Evolutionary conservation across 2,329 filamentous ascomycete species (phyloP).

Genomic region (Diaporthe citri): DNA sequence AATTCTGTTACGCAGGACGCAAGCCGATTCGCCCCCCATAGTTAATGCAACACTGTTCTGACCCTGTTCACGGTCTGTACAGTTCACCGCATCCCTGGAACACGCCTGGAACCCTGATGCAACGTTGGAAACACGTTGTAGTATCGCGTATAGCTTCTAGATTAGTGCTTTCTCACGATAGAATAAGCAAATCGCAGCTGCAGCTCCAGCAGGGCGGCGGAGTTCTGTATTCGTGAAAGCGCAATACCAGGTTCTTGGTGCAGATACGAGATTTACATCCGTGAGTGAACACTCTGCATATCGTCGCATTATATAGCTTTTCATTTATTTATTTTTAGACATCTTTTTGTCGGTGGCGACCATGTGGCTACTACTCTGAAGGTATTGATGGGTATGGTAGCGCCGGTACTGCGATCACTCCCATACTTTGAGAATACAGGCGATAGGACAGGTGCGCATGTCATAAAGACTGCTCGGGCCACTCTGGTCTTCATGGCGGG

Average conservation of each 20-base stretch:
- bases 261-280: background rate
- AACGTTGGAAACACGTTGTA: background rate
- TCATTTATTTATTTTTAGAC: background rate
- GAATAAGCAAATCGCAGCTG: background rate
- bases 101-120: background rate
- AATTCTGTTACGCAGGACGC: background rate
- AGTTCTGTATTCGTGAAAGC: background rate
- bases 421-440: background rate
- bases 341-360: fast-evolving
- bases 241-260: background rate
- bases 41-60: background rate
- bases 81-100: background rate
- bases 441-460: background rate
- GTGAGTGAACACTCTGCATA: background rate
- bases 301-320: background rate
- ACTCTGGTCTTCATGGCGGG: background rate
- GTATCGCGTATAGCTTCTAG: background rate
- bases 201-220: background rate
- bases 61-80: background rate
- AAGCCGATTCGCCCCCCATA: background rate
- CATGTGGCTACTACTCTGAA: background rate
- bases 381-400: background rate
- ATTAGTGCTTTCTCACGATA: too few species aligned
- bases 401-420: background rate
- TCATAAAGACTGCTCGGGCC: background rate